Base-by-base conservation (phyloP, 192 early-diverging fungal species). In the Paraglomus occultum region DNA sequence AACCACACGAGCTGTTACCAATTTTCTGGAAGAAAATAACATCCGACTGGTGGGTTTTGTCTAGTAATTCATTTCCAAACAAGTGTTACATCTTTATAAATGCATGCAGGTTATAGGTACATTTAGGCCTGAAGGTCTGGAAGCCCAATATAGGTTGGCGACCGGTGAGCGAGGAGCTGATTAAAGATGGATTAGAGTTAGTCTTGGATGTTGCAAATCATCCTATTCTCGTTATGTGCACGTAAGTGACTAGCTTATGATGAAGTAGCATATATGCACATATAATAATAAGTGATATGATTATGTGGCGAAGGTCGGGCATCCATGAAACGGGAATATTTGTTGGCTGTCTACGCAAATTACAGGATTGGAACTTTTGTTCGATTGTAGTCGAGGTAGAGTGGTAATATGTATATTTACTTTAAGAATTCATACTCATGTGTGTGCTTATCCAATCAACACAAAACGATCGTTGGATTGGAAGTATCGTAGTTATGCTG, bases 351-450 rank as follows among this genome's bases (percentile, higher is more conserved):
- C 74, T 99, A 59, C 82, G 96, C 23, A 95, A 93, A 70, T 78
- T 98, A 64, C 93, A 96, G 75, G 83, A 89, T 42, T 99, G 95
- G 95, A 97, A 97, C 73, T 95, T 98, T 70, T 98, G 94, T 71
- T 94, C 95, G 1, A 97, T 95, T 69, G 85, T 96, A 47, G 89
- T 89, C n/a, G 96, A 98, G 82, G 90, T 88, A 83, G 50, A 73
- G 18, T 9, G 43, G 1, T 44, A 31, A 20, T 51, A 31, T 31
- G 31, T 1, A 31, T 31, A 31, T n/a, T 52, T n/a, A 17, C 31
- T 45, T 22, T 5, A 55, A 48, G 12, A 14, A 11, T 40, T 11
- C 31, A 31, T 31, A 3, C 31, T 31, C 31, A 31, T 31, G 31
- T 31, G 31, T 31, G 31, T 31, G 31, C 31, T 31, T 31, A 31